phyloP scores from a whole-genome alignment of 2,329 filamentous ascomycete species.

The Talaromyces sp. region DNA sequence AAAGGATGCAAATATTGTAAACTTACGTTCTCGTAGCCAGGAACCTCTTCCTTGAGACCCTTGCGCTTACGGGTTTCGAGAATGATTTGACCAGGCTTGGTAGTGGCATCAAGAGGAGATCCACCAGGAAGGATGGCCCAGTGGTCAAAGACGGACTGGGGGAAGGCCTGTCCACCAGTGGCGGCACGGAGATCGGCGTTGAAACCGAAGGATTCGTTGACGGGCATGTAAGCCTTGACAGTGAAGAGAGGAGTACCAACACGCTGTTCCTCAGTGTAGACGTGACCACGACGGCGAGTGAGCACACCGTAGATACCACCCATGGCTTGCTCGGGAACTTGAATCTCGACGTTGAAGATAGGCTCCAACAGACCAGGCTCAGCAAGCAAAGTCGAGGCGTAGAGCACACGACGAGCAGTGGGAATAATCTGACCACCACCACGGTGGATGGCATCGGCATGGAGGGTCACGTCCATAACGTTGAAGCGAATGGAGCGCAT shows the following conservation, averaged over 20 bases:
- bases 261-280: conserved; percentile 97
- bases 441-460: conserved; percentile 99
- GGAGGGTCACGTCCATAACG: conserved; percentile 98
- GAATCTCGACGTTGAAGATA: conserved; percentile 98
- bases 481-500: conserved; percentile 98
- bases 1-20: background rate
- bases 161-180: conserved; percentile 98
- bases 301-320: conserved; percentile 99
- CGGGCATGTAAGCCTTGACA: conserved; percentile 94
- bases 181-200: conserved; percentile 89
- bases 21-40: conserved; percentile 92
- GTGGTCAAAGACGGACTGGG: conserved; percentile 97
- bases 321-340: conserved; percentile 97
- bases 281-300: conserved; percentile 95
- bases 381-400: conserved; percentile 85
- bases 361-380: conserved; percentile 90
- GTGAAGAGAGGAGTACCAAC: conserved; percentile 98
- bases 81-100: conserved; percentile 78
- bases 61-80: conserved; percentile 95
- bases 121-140: conserved; percentile 96
- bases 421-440: conserved; percentile 99
- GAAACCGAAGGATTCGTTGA: conserved; percentile 99
- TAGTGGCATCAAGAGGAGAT: conserved; percentile 75
- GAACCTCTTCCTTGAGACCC: conserved; percentile 96
- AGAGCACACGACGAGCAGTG: conserved; percentile 94